Conservation (phyloP, 768 basidiomycete species). For the Holtermanniella nyarrowii region DNA sequence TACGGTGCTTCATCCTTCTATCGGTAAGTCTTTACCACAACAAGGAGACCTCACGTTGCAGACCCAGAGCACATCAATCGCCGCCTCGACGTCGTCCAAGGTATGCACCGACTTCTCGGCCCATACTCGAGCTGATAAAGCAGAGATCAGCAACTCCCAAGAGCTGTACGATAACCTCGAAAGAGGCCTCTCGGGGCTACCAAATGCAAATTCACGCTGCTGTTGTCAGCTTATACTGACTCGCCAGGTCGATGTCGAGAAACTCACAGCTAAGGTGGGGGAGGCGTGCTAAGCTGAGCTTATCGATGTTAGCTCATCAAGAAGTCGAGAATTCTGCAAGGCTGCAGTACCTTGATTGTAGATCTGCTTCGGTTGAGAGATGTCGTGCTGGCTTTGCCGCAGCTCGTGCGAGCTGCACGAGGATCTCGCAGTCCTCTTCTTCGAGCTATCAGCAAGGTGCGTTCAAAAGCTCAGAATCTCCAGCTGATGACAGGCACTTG, state of each 20-base stretch:
- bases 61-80: conserved; percentile 52
- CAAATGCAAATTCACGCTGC: conserved; percentile 11
- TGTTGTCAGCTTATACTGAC: conserved; percentile 45
- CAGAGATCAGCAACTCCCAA: conserved; percentile 4
- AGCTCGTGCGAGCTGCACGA: neutral
- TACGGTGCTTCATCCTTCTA: conserved; percentile 72
- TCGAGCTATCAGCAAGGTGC: neutral
- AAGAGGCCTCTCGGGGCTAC: conserved; percentile 8
- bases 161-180: conserved; percentile 6
- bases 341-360: neutral
- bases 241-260: conserved; percentile 74
- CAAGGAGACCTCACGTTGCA: conserved; percentile 3
- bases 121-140: too few species aligned
- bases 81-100: conserved; percentile 77
- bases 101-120: too few species aligned
- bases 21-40: conserved; percentile 52
- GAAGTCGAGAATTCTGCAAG: too few species aligned
- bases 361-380: neutral
- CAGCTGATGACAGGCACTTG: neutral
- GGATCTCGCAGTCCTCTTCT: neutral
- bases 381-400: neutral
- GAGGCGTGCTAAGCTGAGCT: too few species aligned
- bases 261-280: conserved; percentile 51
- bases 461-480: neutral
- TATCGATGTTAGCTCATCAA: too few species aligned